These are phyloP conservation scores for Aristolochia contorta DNA, from an alignment of 164 flowering plant genomes.

Conservation along the genomic window DNA sequence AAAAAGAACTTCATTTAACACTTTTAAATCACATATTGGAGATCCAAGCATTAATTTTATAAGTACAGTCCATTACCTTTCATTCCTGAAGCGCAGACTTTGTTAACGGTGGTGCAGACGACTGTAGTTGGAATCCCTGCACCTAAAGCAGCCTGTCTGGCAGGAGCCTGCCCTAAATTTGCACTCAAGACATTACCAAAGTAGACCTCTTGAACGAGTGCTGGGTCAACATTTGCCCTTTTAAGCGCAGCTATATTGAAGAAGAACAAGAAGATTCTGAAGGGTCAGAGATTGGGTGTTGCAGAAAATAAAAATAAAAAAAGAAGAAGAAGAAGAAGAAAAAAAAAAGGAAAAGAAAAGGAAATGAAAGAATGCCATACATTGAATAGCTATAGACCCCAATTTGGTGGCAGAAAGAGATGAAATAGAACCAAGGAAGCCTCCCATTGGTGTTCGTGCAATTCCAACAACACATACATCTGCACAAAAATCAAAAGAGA, in stretches of 20 bases:
- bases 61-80: slow-evolving; percentile 41
- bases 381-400: slow-evolving; percentile 74
- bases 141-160: slow-evolving; percentile 94
- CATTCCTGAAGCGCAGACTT: slow-evolving; percentile 93
- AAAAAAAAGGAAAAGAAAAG: background rate
- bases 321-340: background rate
- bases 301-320: background rate
- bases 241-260: slow-evolving; percentile 60
- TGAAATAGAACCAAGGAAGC: slow-evolving; percentile 80
- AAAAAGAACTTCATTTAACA: background rate
- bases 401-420: slow-evolving; percentile 82
- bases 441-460: slow-evolving; percentile 97
- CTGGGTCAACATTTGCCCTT: slow-evolving; percentile 73
- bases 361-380: slow-evolving; percentile 20
- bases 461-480: slow-evolving; percentile 97
- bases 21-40: background rate
- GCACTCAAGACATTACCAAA: slow-evolving; percentile 97
- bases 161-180: slow-evolving; percentile 97
- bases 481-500: slow-evolving; percentile 16
- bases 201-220: slow-evolving; percentile 85
- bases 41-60: background rate
- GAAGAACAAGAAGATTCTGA: background rate
- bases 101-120: slow-evolving; percentile 78
- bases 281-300: background rate
- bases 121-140: slow-evolving; percentile 88